Conservation (phyloP, 164 flowering plant species). For the Hamamelis virginiana region DNA sequence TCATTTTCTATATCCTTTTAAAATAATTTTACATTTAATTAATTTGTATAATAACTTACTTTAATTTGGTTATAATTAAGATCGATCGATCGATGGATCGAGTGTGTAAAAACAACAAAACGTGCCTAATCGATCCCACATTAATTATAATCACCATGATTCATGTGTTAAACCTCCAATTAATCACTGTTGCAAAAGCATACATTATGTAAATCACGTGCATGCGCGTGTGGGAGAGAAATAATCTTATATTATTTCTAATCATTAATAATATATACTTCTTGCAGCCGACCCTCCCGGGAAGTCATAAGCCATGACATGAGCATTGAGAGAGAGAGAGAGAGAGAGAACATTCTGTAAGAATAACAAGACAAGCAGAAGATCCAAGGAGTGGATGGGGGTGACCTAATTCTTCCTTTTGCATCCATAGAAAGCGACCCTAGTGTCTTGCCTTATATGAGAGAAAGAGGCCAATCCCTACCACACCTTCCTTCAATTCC, state of each 20-base stretch:
- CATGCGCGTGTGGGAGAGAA: too few relatives aligned
- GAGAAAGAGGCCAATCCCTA: too few relatives aligned
- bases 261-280: neutral
- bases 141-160: neutral
- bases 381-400: slow-evolving; percentile 28
- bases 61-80: too few relatives aligned
- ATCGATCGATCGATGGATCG: too few relatives aligned
- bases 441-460: neutral
- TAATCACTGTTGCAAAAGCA: neutral
- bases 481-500: too few relatives aligned
- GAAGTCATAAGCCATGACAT: slow-evolving; percentile 21
- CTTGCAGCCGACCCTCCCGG: too few relatives aligned
- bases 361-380: slow-evolving; percentile 29
- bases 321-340: neutral
- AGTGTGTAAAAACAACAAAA: too few relatives aligned
- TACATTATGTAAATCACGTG: too few relatives aligned
- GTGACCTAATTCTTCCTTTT: slow-evolving; percentile 13
- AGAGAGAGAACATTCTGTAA: slow-evolving; percentile 11
- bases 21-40: too few relatives aligned
- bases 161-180: neutral
- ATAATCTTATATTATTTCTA: neutral
- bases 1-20: too few relatives aligned
- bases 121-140: too few relatives aligned
- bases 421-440: slow-evolving; percentile 1
- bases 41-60: too few relatives aligned